Evolutionary conservation across 306 rosid genomes (phyloP).

Genomic region (Cercis canadensis): DNA sequence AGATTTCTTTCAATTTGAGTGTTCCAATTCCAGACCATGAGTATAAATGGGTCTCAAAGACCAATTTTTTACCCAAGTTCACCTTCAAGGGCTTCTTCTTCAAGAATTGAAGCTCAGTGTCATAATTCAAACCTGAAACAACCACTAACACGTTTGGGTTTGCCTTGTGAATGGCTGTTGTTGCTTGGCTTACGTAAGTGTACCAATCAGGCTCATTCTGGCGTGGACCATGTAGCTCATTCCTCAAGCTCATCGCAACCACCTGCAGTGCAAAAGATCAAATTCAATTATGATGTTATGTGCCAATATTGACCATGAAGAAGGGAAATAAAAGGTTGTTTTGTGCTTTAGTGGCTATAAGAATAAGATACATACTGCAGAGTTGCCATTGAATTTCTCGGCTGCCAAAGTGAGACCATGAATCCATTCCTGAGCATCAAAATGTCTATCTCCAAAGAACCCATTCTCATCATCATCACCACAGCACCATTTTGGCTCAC

Average conservation of each 20-base stretch:
- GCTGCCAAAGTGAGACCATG: constrained; percentile 54
- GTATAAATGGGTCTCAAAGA: constrained; percentile 60
- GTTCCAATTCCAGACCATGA: constrained; percentile 60
- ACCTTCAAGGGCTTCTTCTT: constrained; percentile 39
- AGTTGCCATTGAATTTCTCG: constrained; percentile 25
- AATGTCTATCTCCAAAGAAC: constrained; percentile 56
- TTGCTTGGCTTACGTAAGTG: constrained; percentile 45
- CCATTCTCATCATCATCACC: constrained; percentile 59
- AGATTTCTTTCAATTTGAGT: constrained; percentile 44
- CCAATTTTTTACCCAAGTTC: constrained; percentile 48
- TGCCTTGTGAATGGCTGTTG: constrained; percentile 42
- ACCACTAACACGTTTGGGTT: constrained; percentile 54
- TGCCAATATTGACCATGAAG: too few relatives aligned
- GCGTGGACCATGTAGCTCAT: constrained; percentile 62
- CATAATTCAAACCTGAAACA: constrained; percentile 59
- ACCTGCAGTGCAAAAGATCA: constrained; percentile 35
- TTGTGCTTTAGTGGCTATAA: too few relatives aligned
- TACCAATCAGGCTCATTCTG: constrained; percentile 52
- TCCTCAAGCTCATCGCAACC: constrained; percentile 63
- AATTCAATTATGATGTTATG: too few relatives aligned
- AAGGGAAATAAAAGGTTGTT: too few relatives aligned
- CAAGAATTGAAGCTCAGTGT: constrained; percentile 53
- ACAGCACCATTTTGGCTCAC: constrained; percentile 66
- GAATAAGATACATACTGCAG: constrained; percentile 39
- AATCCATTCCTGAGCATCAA: constrained; percentile 60